Evolutionary conservation across 2,329 filamentous ascomycete species (phyloP), one percentile per base, ranked within the genome.

Genomic region (Cadophora malorum): DNA sequence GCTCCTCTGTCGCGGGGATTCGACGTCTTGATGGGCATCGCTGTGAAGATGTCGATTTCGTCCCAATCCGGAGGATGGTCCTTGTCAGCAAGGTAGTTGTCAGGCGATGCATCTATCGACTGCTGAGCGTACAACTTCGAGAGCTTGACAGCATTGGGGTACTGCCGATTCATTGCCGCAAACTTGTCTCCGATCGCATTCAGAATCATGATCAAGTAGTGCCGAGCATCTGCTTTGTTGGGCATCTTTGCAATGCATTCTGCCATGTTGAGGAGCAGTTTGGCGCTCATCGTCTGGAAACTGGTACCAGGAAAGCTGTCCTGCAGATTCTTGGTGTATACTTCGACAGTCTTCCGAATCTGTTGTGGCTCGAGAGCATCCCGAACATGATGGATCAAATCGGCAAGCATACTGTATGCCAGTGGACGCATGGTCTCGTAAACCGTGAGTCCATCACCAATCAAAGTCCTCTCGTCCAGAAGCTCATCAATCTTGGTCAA

Each of bases 201-300:
- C 66, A 99, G 82, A 55, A 99, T 98, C 89, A 97, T 96, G 76
- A 99, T 93, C 69, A 99, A 83, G 78, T 97, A 97, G 78, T 98
- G 94, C 6, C 96, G 90, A 28, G 96, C 96, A 78, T 99, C 95
- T 53, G 91, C 89, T 81, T 98, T 99, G 78, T 97, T 93, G 23
- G 91, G 91, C 74, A 99, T 86, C 79, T 95, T 97, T 0, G 94
- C 93, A 76, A 99, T 99, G 78, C 93, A 97, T 76, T 99, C 96
- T 0, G 95, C 96, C 93, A 99, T 96, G 78, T 99, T 99, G 14
- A 99, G 84, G 0, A 99, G 83, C 2, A 99, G 84, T 79, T 98
- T 99, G 0, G 96, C 96, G 75, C 96, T 98, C 96, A 99, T 99
- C 0, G 96, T 99, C 79, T 99, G 96, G 77, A 99, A 99, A 79